These are phyloP conservation scores for Psidium friedrichsthalianum DNA, from an alignment of 345 rosid genomes.

Conservation along the genomic window DNA sequence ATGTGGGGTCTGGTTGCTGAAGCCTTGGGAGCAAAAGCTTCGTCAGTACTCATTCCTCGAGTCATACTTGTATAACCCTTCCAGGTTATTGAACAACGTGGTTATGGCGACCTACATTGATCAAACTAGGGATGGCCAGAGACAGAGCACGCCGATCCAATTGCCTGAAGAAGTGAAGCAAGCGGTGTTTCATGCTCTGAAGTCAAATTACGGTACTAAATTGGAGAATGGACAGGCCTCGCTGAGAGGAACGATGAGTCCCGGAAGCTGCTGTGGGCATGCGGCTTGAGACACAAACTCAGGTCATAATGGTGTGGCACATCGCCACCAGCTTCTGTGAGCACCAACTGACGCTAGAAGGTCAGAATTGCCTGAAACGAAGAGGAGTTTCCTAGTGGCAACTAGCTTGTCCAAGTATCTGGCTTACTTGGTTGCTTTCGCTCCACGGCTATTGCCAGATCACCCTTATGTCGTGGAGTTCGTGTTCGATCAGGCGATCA, in stretches of 20 bases:
- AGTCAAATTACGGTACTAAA: accelerated
- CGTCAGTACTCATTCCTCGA: background rate
- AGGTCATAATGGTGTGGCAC: background rate
- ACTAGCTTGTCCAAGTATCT: background rate
- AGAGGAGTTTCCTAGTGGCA: background rate
- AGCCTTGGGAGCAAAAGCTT: background rate
- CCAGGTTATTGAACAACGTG: no score
- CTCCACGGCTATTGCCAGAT: background rate
- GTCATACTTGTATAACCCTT: background rate
- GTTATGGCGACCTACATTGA: background rate
- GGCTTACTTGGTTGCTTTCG: background rate
- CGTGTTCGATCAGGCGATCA: background rate
- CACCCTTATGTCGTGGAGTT: background rate
- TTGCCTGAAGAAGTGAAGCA: background rate
- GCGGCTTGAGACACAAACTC: background rate
- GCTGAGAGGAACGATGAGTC: background rate
- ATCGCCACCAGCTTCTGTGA: background rate
- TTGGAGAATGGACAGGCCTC: background rate
- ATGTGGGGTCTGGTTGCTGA: background rate
- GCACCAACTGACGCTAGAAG: background rate
- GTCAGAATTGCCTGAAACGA: background rate
- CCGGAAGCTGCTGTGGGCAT: background rate
- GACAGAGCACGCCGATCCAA: background rate
- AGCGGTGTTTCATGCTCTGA: background rate
- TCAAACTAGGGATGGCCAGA: background rate